Evolutionary conservation across 2,329 filamentous ascomycete genomes (phyloP).

Genomic region (Alternaria panax): DNA sequence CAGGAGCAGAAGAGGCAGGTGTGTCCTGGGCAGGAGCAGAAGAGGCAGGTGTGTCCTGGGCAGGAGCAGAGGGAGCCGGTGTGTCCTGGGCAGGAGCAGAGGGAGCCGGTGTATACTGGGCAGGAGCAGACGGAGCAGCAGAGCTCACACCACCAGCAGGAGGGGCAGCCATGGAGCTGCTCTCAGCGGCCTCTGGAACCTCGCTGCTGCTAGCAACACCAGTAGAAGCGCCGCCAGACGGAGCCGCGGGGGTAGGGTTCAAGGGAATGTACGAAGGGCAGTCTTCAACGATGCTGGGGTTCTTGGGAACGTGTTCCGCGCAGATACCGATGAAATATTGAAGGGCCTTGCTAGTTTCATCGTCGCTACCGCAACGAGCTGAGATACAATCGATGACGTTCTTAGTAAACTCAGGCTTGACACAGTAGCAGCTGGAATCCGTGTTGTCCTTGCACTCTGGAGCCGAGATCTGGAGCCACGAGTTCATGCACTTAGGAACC

Average conservation of each 20-base stretch:
- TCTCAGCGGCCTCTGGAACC: constrained; percentile 19
- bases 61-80: constrained; percentile 4
- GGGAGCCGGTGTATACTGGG: constrained; percentile 1
- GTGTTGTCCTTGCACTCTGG: constrained; percentile 80
- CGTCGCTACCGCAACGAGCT: constrained; percentile 70
- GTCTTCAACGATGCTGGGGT: constrained; percentile 85
- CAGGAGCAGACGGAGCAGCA: constrained; percentile 8
- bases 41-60: neutral
- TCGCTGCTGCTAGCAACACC: constrained; percentile 2
- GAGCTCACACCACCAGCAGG: constrained; percentile 11
- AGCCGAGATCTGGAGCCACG: constrained; percentile 74
- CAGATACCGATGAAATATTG: constrained; percentile 93
- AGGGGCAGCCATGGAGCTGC: constrained; percentile 16
- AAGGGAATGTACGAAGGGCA: constrained; percentile 67
- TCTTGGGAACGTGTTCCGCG: constrained; percentile 73
- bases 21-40: constrained; percentile 1
- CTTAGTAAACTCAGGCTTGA: constrained; percentile 75
- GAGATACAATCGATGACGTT: constrained; percentile 83
- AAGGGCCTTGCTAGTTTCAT: constrained; percentile 73
- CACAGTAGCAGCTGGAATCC: constrained; percentile 86
- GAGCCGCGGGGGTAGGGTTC: constrained; percentile 35
- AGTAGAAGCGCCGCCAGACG: constrained; percentile 22
- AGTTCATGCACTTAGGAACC: constrained; percentile 89
- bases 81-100: constrained; percentile 1
- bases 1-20: constrained; percentile 7